Evolutionary conservation across 1,284 basidiomycete genomes (phyloP).

Genomic region (Rhodofomes roseus): DNA sequence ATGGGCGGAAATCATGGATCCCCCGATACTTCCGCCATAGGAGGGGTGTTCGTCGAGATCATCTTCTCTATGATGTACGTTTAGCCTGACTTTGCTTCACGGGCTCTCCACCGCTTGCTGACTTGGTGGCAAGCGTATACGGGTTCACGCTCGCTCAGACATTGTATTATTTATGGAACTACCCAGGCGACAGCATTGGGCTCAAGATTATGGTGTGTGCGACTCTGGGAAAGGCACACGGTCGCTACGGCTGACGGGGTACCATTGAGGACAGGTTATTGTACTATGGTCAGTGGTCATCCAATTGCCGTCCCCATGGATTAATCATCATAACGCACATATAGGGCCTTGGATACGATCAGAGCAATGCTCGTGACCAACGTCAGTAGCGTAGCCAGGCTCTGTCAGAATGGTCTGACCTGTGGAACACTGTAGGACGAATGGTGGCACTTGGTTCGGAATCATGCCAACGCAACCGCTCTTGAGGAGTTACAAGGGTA

Average conservation of each 20-base stretch:
- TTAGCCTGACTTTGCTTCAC: not conserved
- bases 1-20: not conserved
- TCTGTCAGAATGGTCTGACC: not conserved
- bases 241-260: not conserved
- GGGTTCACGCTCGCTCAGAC: conserved; percentile 3
- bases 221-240: not conserved
- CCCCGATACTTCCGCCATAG: not conserved
- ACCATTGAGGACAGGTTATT: not conserved
- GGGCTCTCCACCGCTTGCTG: not conserved
- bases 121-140: not conserved
- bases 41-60: not conserved
- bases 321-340: not conserved
- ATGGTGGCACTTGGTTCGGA: conserved; percentile 1
- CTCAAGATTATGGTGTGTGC: not conserved
- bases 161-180: conserved; percentile 3
- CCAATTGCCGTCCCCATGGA: not conserved
- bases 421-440: not conserved
- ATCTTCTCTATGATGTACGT: not conserved
- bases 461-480: not conserved
- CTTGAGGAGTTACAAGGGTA: not conserved
- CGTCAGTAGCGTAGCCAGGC: not conserved
- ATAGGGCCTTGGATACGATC: not conserved
- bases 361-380: not conserved
- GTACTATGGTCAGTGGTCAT: not conserved
- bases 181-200: not conserved